Evolutionary conservation across 257 asterid genomes (phyloP).

Genomic region (Lavandula angustifolia): DNA sequence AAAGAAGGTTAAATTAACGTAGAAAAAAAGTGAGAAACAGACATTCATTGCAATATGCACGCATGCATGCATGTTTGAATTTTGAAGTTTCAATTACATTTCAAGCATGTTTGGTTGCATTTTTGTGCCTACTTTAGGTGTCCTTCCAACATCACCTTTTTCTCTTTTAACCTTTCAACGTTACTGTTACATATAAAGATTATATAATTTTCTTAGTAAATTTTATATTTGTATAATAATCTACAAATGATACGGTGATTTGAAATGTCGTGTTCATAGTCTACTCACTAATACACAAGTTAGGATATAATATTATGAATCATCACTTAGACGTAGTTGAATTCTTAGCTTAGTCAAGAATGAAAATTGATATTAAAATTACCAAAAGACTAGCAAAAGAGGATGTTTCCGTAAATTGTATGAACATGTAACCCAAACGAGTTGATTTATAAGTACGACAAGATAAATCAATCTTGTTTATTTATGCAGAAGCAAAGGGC

Average conservation of each 20-base stretch:
- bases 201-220: too few relatives aligned
- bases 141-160: neutral
- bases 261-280: too few relatives aligned
- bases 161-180: neutral
- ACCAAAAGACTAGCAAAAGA: neutral
- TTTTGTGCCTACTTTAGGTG: slow-evolving; percentile 13
- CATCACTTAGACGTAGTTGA: neutral
- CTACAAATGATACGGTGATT: too few relatives aligned
- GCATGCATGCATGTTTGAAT: slow-evolving; percentile 21
- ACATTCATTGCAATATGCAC: slow-evolving; percentile 24
- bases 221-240: too few relatives aligned
- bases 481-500: slow-evolving; percentile 19
- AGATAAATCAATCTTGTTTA: slow-evolving; percentile 23
- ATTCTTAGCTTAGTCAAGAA: neutral
- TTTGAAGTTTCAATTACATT: neutral
- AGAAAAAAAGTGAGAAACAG: slow-evolving; percentile 7
- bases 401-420: neutral
- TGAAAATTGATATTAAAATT: too few relatives aligned
- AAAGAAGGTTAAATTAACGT: neutral
- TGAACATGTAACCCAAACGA: neutral
- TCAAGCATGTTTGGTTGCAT: neutral
- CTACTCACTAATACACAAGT: too few relatives aligned
- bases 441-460: slow-evolving; percentile 5
- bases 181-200: too few relatives aligned
- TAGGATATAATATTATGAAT: too few relatives aligned